Percentiles rank a stretch among this genome's conserved stretches.
phyloP scores from a whole-genome alignment of 2,329 filamentous ascomycete species.

The Alternaria viburni region DNA sequence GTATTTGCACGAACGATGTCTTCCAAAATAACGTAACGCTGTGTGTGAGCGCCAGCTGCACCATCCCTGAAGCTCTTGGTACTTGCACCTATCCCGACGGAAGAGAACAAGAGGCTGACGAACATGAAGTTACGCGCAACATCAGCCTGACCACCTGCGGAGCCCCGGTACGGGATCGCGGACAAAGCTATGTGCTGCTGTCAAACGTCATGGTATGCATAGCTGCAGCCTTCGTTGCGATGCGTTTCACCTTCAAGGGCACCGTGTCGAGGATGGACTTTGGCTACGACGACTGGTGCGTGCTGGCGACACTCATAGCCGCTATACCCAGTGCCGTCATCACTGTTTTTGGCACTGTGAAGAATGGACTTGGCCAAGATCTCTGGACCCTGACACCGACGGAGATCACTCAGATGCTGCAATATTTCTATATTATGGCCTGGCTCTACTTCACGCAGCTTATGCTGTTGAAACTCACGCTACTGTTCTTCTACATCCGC shows the following conservation, averaged over 20 bases:
- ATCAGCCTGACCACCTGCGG: conserved; percentile 49
- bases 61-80: conserved; percentile 31
- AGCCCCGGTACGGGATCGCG: conserved; percentile 48
- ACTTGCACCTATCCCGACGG: not conserved
- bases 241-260: conserved; percentile 49
- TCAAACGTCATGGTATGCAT: conserved; percentile 45
- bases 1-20: conserved; percentile 29
- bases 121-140: conserved; percentile 48
- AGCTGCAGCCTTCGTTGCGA: conserved; percentile 41
- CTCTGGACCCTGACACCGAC: conserved; percentile 57
- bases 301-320: conserved; percentile 30
- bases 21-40: conserved; percentile 28
- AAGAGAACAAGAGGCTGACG: not conserved
- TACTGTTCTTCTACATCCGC: conserved; percentile 41
- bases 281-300: conserved; percentile 50
- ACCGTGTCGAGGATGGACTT: conserved; percentile 42
- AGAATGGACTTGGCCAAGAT: conserved; percentile 57
- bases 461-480: conserved; percentile 34
- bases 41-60: conserved; percentile 28
- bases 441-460: conserved; percentile 44
- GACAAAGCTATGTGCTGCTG: conserved; percentile 39
- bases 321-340: conserved; percentile 36
- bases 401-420: conserved; percentile 54
- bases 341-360: conserved; percentile 29
- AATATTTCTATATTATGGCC: conserved; percentile 45